Percentiles rank a stretch among this genome's conserved stretches.
Conservation (phyloP, 257 asterid species). For the Fraxinus pennsylvanica region DNA sequence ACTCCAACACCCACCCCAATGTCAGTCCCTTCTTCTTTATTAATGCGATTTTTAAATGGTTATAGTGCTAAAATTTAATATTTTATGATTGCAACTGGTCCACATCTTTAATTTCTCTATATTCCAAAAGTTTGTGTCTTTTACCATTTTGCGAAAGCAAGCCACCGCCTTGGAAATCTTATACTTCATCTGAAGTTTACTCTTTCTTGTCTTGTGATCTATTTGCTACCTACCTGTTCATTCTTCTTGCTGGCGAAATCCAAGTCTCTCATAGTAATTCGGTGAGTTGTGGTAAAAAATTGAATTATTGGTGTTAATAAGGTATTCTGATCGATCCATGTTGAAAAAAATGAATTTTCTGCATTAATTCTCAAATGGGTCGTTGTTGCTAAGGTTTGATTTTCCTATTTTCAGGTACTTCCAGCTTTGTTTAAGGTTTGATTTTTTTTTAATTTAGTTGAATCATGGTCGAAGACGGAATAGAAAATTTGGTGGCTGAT, state of each 20-base stretch:
- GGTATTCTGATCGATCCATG: slow-evolving; percentile 4
- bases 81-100: slow-evolving; percentile 49
- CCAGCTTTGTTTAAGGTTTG: slow-evolving; percentile 36
- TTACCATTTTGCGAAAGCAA: slow-evolving; percentile 38
- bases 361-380: slow-evolving; percentile 9
- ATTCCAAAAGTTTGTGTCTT: slow-evolving; percentile 23
- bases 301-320: neutral
- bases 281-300: slow-evolving; percentile 6
- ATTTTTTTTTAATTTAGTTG: neutral
- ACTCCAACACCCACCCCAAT: slow-evolving; percentile 27
- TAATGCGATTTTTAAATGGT: slow-evolving; percentile 29
- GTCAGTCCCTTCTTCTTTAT: slow-evolving; percentile 33
- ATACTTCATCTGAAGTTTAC: slow-evolving; percentile 17
- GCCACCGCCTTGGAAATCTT: slow-evolving; percentile 36
- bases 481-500: slow-evolving; percentile 34
- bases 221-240: slow-evolving; percentile 14
- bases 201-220: slow-evolving; percentile 21
- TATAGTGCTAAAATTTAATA: slow-evolving; percentile 31
- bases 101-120: slow-evolving; percentile 44
- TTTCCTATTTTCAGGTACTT: slow-evolving; percentile 37
- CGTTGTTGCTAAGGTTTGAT: slow-evolving; percentile 15
- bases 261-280: neutral
- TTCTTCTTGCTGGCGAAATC: slow-evolving; percentile 11
- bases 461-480: slow-evolving; percentile 68
- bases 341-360: neutral